Evolutionary conservation across 805 yeast species (phyloP).

Genomic region (Kodamaea sagamina): DNA sequence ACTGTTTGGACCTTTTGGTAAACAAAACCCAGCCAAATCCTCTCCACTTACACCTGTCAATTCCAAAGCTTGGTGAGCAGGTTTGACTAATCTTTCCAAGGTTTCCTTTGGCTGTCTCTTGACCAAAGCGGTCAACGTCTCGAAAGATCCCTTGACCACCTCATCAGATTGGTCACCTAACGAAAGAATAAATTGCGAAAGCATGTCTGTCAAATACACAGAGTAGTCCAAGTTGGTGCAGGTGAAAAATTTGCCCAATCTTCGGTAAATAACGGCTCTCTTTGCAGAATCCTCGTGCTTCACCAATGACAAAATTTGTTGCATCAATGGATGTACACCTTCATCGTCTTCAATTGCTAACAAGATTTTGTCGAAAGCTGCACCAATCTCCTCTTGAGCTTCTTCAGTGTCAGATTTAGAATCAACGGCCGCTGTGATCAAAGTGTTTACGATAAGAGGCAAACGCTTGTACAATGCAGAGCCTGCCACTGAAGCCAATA

Average conservation of each 20-base stretch:
- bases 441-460: slow-evolving; percentile 68
- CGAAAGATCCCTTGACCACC: slow-evolving; percentile 66
- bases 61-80: slow-evolving; percentile 74
- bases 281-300: slow-evolving; percentile 71
- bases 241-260: slow-evolving; percentile 71
- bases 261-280: slow-evolving; percentile 62
- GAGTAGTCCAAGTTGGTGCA: slow-evolving; percentile 68
- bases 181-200: slow-evolving; percentile 64
- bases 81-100: slow-evolving; percentile 73
- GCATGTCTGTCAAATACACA: slow-evolving; percentile 73
- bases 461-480: slow-evolving; percentile 72
- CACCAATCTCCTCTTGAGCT: slow-evolving; percentile 44
- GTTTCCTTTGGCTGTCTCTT: slow-evolving; percentile 73
- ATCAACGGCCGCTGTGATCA: slow-evolving; percentile 61
- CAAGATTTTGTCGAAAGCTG: slow-evolving; percentile 68
- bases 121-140: slow-evolving; percentile 64
- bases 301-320: slow-evolving; percentile 72
- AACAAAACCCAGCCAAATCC: slow-evolving; percentile 71
- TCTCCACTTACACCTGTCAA: slow-evolving; percentile 62
- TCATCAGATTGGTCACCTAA: slow-evolving; percentile 68
- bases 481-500: slow-evolving; percentile 90
- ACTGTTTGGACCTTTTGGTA: slow-evolving; percentile 85
- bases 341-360: slow-evolving; percentile 72
- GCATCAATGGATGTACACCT: slow-evolving; percentile 83
- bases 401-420: slow-evolving; percentile 37